Evolutionary conservation across 305 asterid species (phyloP), one percentile per base, ranked within the genome.

Genomic region (Fraxinus nigra): DNA sequence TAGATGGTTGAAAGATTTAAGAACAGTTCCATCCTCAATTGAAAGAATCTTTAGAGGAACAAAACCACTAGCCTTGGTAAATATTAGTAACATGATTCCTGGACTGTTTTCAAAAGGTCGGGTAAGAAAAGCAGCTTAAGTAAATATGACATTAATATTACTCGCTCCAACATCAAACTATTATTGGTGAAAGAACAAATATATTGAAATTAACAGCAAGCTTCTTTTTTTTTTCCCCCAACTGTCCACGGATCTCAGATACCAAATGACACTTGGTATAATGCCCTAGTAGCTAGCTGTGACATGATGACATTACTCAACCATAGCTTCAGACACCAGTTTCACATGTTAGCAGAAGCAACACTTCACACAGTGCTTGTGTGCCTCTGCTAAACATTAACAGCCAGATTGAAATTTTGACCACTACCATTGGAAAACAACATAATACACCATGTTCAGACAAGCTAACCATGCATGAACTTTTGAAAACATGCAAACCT

Each of bases 41-140:
- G 98, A 94, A 82, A 94, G 92, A 85, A 95, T 95, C 92, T 95
- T 91, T 78, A 95, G 86, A 46, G 99, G 99, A 77, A 95, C 98
- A 54, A 91, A 90, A 65, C 97, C 92, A 51, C 89, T 88, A 65
- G 91, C 84, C 82, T 95, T 94, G 33, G 85, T 90, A 87, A 86
- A 92, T 85, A 95, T 95, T 89, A 95, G 85, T 82, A 95, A 85
- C 99, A 95, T 95, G 86, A 94, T 94, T 84, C 59, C 59, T 14
- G 20, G 22, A 48, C 59, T 48, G 7, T 48, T 48, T 48, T 48
- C 20, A 20, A 48, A 48, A 14, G 59, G 59, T 48, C 59, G 1
- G 4, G 59, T 14, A 4, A 48, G 7, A 48, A 48, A 14, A 48
- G 59, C 7, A 48, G 59, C 59, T 48, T 14, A 48, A 4, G 18